Percentiles rank a stretch among this genome's conserved stretches.
Conservation (phyloP, 768 basidiomycete genomes). For the Galerina marginata region DNA sequence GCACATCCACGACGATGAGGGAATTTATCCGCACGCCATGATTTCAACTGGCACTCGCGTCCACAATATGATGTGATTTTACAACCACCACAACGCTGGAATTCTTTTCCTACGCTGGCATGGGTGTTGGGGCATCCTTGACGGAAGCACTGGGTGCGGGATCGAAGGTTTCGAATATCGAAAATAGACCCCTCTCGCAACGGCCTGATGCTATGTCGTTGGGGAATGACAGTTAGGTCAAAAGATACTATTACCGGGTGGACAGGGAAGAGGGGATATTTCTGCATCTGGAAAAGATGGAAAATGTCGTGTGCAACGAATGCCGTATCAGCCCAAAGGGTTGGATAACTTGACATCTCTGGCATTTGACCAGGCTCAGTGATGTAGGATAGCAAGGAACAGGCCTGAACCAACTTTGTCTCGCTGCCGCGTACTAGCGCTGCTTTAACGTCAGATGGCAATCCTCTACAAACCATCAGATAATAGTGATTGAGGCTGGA, state of each 20-base stretch:
- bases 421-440: conserved; percentile 11
- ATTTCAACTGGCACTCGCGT: conserved; percentile 8
- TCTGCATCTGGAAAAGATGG: conserved; percentile 20
- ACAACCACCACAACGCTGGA: conserved; percentile 16
- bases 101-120: conserved; percentile 5
- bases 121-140: conserved; percentile 7
- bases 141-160: conserved; percentile 7
- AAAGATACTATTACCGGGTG: not conserved
- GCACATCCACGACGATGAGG: conserved; percentile 14
- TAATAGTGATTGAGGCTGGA: too few species aligned
- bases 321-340: not conserved
- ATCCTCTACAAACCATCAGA: too few species aligned
- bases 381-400: conserved; percentile 9
- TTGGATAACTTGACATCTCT: not conserved
- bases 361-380: not conserved
- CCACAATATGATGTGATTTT: conserved; percentile 12
- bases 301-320: conserved; percentile 1
- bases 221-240: not conserved
- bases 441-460: not conserved
- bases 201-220: not conserved
- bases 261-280: conserved; percentile 13
- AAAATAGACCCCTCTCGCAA: not conserved
- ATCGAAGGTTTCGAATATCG: not conserved
- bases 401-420: conserved; percentile 16
- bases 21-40: conserved; percentile 13